These are phyloP conservation scores for Pseudocercospora ulei DNA, from an alignment of 2,329 filamentous ascomycete genomes.

Conservation along the genomic window DNA sequence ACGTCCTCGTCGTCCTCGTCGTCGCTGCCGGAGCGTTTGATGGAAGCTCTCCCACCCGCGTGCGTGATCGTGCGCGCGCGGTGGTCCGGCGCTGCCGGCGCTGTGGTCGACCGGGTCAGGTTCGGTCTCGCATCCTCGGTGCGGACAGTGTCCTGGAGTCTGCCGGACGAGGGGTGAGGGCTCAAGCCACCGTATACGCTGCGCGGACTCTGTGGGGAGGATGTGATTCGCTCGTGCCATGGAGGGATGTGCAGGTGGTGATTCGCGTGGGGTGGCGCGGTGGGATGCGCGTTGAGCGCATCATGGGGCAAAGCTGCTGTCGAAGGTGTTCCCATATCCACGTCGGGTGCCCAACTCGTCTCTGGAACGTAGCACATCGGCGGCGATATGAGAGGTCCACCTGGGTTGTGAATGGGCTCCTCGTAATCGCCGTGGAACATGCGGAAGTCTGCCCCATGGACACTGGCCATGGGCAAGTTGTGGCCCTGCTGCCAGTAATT, in stretches of 20 bases:
- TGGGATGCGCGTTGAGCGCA: conserved; percentile 23
- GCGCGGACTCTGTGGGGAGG: conserved; percentile 23
- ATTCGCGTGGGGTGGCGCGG: conserved; percentile 18
- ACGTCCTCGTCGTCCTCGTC: conserved; percentile 30
- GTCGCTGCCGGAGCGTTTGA: conserved; percentile 27
- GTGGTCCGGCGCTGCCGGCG: conserved; percentile 21
- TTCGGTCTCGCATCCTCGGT: conserved; percentile 22
- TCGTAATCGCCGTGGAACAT: conserved; percentile 26
- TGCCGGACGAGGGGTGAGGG: conserved; percentile 15
- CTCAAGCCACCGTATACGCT: conserved; percentile 22
- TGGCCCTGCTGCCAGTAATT: conserved; percentile 22
- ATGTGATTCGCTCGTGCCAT: conserved; percentile 16
- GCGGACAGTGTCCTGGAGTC: conserved; percentile 11
- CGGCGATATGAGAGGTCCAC: conserved; percentile 24
- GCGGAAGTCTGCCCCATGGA: conserved; percentile 28
- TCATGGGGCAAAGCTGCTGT: conserved; percentile 23
- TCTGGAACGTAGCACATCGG: conserved; percentile 25
- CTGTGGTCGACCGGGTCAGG: conserved; percentile 25
- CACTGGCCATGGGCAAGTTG: conserved; percentile 20
- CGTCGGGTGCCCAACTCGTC: conserved; percentile 25
- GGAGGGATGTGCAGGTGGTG: conserved; percentile 20
- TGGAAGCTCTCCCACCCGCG: conserved; percentile 15
- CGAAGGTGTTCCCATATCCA: conserved; percentile 30
- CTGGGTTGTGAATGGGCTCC: conserved; percentile 18
- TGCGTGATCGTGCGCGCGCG: conserved; percentile 16